phyloP scores from a whole-genome alignment of 768 basidiomycete species.

The Hygrophorus russula region DNA sequence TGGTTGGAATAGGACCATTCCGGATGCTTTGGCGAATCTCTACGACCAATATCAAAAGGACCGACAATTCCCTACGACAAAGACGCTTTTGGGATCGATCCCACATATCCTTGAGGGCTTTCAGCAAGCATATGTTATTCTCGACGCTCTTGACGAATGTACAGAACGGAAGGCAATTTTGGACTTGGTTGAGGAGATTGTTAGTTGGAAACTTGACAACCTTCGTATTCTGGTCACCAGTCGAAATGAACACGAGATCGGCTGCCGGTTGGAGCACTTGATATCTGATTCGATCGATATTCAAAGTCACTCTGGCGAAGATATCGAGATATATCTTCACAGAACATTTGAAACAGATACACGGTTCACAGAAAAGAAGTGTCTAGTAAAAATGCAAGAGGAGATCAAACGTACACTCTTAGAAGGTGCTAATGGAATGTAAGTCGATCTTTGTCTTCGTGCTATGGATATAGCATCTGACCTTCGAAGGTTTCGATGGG shows the following conservation, averaged over 20 bases:
- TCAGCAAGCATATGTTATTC: constrained; percentile 8
- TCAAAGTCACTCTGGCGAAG: not conserved
- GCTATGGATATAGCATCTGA: not conserved
- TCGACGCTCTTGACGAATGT: constrained; percentile 16
- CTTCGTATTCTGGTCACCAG: constrained; percentile 9
- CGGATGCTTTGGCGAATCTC: not conserved
- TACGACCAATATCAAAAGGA: constrained; percentile 1
- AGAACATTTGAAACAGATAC: constrained; percentile 1
- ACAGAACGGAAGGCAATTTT: constrained; percentile 7
- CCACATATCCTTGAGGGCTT: constrained; percentile 5
- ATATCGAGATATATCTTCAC: constrained; percentile 5
- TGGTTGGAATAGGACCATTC: not conserved
- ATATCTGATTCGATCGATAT: not conserved
- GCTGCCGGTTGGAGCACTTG: not conserved
- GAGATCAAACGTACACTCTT: constrained; percentile 4
- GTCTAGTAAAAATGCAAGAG: not conserved
- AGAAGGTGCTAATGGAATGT: constrained; percentile 7
- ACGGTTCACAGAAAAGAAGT: not conserved
- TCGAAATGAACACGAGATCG: constrained; percentile 9
- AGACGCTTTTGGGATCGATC: constrained; percentile 7
- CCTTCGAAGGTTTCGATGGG: not conserved
- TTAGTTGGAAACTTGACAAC: not conserved
- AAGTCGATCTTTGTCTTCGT: not conserved
- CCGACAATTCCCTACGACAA: not conserved
- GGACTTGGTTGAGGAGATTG: constrained; percentile 3